A percentile compares a stretch with the other conserved stretches of the same genome.
These are phyloP conservation scores for Abrus pulchellus DNA, from an alignment of 306 rosid genomes.

Conservation along the genomic window DNA sequence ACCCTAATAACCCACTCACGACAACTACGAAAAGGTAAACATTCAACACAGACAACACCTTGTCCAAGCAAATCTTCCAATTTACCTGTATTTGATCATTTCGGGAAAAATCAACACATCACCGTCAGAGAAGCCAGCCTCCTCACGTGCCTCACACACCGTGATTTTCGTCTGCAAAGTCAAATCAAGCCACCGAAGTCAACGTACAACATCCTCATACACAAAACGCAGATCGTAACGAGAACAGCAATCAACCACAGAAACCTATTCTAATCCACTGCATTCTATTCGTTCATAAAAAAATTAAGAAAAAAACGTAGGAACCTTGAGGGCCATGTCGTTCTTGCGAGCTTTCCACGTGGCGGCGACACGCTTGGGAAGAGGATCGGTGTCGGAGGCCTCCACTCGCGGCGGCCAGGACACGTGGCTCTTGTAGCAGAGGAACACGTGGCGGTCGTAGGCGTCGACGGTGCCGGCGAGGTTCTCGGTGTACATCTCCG, in stretches of 20 bases:
- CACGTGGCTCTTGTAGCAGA: slow-evolving; percentile 71
- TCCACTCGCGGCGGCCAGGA: slow-evolving; percentile 80
- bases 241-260: not conserved
- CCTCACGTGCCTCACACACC: slow-evolving; percentile 71
- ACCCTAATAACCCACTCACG: not conserved
- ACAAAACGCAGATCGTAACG: slow-evolving; percentile 10
- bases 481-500: slow-evolving; percentile 74
- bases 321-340: slow-evolving; percentile 65
- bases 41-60: not conserved
- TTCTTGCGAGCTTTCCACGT: slow-evolving; percentile 65
- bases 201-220: not conserved
- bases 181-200: slow-evolving; percentile 35
- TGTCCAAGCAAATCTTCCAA: not conserved
- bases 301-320: not conserved
- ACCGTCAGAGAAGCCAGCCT: slow-evolving; percentile 69
- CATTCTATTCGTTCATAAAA: not conserved
- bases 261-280: not conserved
- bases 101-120: slow-evolving; percentile 85
- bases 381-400: slow-evolving; percentile 70
- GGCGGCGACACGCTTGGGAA: slow-evolving; percentile 66
- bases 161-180: slow-evolving; percentile 74
- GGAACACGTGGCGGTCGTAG: slow-evolving; percentile 89
- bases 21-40: not conserved
- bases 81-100: slow-evolving; percentile 78
- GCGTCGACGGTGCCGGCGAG: slow-evolving; percentile 76